phyloP scores from a whole-genome alignment of 2,329 filamentous ascomycete species.

The Aciculosporium take region DNA sequence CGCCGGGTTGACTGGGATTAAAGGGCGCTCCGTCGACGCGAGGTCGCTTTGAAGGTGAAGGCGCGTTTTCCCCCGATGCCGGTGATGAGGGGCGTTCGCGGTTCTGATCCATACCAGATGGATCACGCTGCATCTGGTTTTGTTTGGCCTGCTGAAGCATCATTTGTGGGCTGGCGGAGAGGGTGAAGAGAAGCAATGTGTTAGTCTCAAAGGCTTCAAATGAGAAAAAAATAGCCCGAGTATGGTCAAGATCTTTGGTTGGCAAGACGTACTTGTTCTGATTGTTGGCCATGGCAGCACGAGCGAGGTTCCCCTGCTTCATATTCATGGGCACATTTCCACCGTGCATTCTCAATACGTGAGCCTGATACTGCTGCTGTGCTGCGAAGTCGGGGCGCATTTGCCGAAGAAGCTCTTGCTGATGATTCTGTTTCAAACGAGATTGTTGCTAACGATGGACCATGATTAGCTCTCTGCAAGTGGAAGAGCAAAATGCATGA shows the following conservation, averaged over 20 bases:
- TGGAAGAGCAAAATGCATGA: background rate
- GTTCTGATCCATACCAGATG: constrained; percentile 74
- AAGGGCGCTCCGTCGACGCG: constrained; percentile 60
- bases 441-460: constrained; percentile 41
- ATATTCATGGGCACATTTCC: constrained; percentile 42
- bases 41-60: constrained; percentile 81
- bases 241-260: background rate
- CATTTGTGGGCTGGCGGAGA: constrained; percentile 47
- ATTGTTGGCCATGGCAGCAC: constrained; percentile 67
- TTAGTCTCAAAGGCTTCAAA: background rate
- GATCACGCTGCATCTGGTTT: constrained; percentile 75
- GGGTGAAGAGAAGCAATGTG: background rate
- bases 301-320: constrained; percentile 50
- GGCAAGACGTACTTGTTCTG: constrained; percentile 48
- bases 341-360: constrained; percentile 57
- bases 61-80: constrained; percentile 69
- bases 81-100: constrained; percentile 72
- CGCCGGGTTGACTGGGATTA: constrained; percentile 50
- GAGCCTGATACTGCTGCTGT: constrained; percentile 42
- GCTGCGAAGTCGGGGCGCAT: constrained; percentile 48
- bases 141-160: constrained; percentile 59
- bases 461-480: constrained; percentile 1
- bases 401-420: constrained; percentile 62
- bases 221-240: no score
- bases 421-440: constrained; percentile 58